Evolutionary conservation across 2,329 filamentous ascomycete genomes (phyloP).

Genomic region (Pleurostoma richardsiae): DNA sequence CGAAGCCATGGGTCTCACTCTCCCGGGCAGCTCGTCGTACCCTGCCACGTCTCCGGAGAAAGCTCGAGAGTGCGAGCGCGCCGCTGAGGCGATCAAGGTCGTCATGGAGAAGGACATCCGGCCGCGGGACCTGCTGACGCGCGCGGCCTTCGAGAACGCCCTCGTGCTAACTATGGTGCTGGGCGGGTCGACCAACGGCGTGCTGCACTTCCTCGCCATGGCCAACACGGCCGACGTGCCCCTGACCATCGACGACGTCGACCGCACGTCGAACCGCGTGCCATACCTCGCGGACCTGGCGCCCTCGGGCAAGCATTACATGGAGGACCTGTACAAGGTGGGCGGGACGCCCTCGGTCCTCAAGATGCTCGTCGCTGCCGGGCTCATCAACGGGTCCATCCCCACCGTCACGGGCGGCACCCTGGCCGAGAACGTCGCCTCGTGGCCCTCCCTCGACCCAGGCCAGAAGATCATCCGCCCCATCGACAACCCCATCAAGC

Average conservation of each 20-base stretch:
- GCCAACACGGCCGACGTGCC: constrained; percentile 76
- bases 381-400: constrained; percentile 71
- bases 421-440: constrained; percentile 72
- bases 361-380: constrained; percentile 74
- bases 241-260: constrained; percentile 76
- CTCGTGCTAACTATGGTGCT: constrained; percentile 86
- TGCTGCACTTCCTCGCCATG: constrained; percentile 87
- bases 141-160: constrained; percentile 79
- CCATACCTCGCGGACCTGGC: constrained; percentile 84
- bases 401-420: constrained; percentile 82
- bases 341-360: constrained; percentile 82
- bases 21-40: constrained; percentile 80
- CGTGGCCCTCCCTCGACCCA: constrained; percentile 71
- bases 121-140: constrained; percentile 75
- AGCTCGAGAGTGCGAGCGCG: constrained; percentile 79
- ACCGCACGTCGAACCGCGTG: constrained; percentile 74
- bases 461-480: constrained; percentile 80
- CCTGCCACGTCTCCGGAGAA: constrained; percentile 79
- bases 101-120: constrained; percentile 82
- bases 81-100: constrained; percentile 68
- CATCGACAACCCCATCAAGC: constrained; percentile 68
- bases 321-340: constrained; percentile 82
- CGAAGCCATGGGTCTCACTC: constrained; percentile 78
- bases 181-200: constrained; percentile 85
- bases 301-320: constrained; percentile 73